Evolutionary conservation across 306 rosid species (phyloP), one percentile per base, ranked within the genome.

Genomic region (Cicer bijugum): DNA sequence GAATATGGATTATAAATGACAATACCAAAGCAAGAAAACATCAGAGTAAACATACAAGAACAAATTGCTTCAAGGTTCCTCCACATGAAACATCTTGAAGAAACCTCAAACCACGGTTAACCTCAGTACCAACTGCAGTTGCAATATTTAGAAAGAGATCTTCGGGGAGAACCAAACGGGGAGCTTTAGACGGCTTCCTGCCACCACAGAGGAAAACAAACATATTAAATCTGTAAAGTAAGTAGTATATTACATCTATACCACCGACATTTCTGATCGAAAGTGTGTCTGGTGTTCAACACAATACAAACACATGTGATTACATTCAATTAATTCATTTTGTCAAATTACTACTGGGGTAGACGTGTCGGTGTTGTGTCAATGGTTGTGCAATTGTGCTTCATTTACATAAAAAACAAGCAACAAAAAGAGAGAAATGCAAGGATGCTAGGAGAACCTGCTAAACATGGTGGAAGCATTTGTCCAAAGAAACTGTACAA

Each of bases 21-120:
- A 69, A 56, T 14, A 33, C 11, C 9, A 76, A 52, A 16, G 68
- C 42, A 69, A 46, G 65, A 67, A 38, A 82, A 65, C 52, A 20
- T 19, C 23, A 42, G 35, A 67, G 75, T 9, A 19, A 19, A 58
- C 88, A 12, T 89, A 94, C 99, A 79, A 78, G 11, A 77, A 91
- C 47, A 56, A 94, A 82, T 60, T 88, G 89, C 83, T 94, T 91
- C 81, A 87, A 69, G 84, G 86, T 86, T 83, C 96, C 96, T 68
- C 85, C 88, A 78, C 90, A 87, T 11, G 99, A 72, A 84, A 91
- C 79, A 86, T 94, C 88, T 85, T 94, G 99, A 78, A 94, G 89
- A 76, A 73, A 66, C 58, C 75, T 81, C 74, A 94, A 79, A 62
- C 84, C 90, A 56, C 44, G 82, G 85, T 91, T 94, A 83, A 88